A percentile compares a stretch with the other conserved stretches of the same genome.
Conservation (phyloP, 352 stramenopile species). For the Plasmopara halstedii region DNA sequence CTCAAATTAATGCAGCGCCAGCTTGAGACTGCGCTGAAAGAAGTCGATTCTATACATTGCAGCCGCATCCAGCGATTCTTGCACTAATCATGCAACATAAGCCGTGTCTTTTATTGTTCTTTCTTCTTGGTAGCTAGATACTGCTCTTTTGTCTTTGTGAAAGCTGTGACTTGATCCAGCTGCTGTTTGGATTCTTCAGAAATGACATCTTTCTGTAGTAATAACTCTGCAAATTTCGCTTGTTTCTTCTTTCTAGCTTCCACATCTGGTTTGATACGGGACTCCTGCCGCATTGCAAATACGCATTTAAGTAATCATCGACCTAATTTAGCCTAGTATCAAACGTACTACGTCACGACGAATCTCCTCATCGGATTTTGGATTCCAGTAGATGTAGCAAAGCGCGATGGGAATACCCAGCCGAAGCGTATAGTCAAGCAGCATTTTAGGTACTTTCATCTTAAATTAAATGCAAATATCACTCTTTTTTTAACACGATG, state of each 20-base stretch:
- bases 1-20: slow-evolving; percentile 54
- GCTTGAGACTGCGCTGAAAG: slow-evolving; percentile 58
- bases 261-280: slow-evolving; percentile 51
- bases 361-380: slow-evolving; percentile 67
- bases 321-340: not conserved
- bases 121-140: slow-evolving; percentile 20
- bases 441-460: slow-evolving; percentile 82
- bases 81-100: slow-evolving; percentile 14
- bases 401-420: slow-evolving; percentile 66
- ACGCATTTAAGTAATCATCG: no score
- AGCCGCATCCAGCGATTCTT: slow-evolving; percentile 74
- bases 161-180: slow-evolving; percentile 71
- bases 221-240: slow-evolving; percentile 65
- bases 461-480: slow-evolving; percentile 11
- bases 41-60: slow-evolving; percentile 59
- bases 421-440: slow-evolving; percentile 67
- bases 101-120: slow-evolving; percentile 4
- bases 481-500: no score
- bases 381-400: slow-evolving; percentile 64
- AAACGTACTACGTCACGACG: slow-evolving; percentile 62
- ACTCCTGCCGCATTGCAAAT: slow-evolving; percentile 36
- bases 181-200: slow-evolving; percentile 65
- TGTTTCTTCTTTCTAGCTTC: slow-evolving; percentile 57
- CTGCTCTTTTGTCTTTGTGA: slow-evolving; percentile 38
- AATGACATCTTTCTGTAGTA: slow-evolving; percentile 42